Base-by-base conservation (phyloP, 129 eudicot genomes). In the Chrysanthemum lavandulifolium region DNA sequence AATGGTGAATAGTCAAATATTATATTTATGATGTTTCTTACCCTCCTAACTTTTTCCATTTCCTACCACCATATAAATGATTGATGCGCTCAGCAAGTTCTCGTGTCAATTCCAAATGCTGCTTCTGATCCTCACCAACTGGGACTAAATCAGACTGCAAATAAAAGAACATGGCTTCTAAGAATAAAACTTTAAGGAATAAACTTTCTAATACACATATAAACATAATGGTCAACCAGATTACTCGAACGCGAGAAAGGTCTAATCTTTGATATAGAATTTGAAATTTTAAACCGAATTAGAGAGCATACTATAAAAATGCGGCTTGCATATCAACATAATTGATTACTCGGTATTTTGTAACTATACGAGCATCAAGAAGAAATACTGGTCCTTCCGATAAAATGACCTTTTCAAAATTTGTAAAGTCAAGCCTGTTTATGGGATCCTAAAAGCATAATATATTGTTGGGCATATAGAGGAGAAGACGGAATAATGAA, bases 41-140 rank as follows among this genome's bases (percentile, higher is more conserved):
- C 99, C 99, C 99, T 91, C 99, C 99, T 66, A 95, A 56, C 80
- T 95, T 95, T 84, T 95, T 95, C 99, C 99, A 95, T 86, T 95
- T 95, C 82, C 96, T 91, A 79, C 99, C 99, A 57, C 99, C 99
- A 51, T 88, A 95, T 77, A 91, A 64, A 79, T 88, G 48, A 81
- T 95, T 95, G 57, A 95, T 77, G 19, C 99, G 97, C 50, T 95
- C 99, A 78, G 99, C 99, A 65, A 95, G 57, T 75, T 95, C 90
- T 69, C 99, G 84, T 6, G 99, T 95, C 84, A 95, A 81, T 76
- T 95, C 99, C 12, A 95, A 69, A 83, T 95, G 99, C 80, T 95
- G 99, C 79, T 95, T 91, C 82, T 95, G 99, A 79, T 95, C 99
- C 81, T 88, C 97, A 62, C 99, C 99, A 74, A 95, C 99, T 45